These are phyloP conservation scores for Scheffersomyces parashehatae DNA, from an alignment of 1,139 yeast species.

Conservation along the genomic window DNA sequence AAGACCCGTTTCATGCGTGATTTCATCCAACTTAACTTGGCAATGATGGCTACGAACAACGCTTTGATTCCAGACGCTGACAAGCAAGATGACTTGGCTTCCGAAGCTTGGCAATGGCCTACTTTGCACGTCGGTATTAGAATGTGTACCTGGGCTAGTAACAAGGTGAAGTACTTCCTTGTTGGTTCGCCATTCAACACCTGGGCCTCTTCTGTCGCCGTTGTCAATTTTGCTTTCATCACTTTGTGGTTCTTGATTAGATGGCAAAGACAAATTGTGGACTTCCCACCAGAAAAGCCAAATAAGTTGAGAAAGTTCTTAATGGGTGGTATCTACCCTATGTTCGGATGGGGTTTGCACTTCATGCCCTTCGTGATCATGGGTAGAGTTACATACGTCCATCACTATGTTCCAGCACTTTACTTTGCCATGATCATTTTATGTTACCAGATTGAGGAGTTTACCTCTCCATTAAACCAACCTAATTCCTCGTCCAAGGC, in stretches of 20 bases:
- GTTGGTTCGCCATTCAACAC: conserved; percentile 94
- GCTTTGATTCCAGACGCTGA: conserved; percentile 93
- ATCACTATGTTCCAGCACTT: conserved; percentile 94
- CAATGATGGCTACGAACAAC: conserved; percentile 99
- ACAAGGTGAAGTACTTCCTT: conserved; percentile 77
- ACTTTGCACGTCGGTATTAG: conserved; percentile 87
- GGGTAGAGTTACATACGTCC: conserved; percentile 98
- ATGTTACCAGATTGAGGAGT: conserved; percentile 70
- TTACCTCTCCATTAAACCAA: conserved; percentile 46
- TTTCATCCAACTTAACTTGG: conserved; percentile 88
- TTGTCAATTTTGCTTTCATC: conserved; percentile 59
- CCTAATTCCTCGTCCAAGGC: conserved; percentile 21
- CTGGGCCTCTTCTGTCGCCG: conserved; percentile 82
- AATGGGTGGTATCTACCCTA: conserved; percentile 89
- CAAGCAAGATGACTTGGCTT: conserved; percentile 88
- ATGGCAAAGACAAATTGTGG: conserved; percentile 91
- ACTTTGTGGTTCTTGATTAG: conserved; percentile 65
- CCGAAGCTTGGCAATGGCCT: conserved; percentile 99
- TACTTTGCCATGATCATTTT: conserved; percentile 89
- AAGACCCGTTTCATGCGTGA: conserved; percentile 83
- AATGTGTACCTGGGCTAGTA: conserved; percentile 92
- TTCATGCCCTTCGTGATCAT: conserved; percentile 86
- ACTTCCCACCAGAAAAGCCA: conserved; percentile 49
- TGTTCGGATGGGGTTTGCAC: conserved; percentile 95
- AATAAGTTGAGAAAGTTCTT: conserved; percentile 36